Conservation (phyloP, 768 basidiomycete species). For the Solioccasus polychromus region DNA sequence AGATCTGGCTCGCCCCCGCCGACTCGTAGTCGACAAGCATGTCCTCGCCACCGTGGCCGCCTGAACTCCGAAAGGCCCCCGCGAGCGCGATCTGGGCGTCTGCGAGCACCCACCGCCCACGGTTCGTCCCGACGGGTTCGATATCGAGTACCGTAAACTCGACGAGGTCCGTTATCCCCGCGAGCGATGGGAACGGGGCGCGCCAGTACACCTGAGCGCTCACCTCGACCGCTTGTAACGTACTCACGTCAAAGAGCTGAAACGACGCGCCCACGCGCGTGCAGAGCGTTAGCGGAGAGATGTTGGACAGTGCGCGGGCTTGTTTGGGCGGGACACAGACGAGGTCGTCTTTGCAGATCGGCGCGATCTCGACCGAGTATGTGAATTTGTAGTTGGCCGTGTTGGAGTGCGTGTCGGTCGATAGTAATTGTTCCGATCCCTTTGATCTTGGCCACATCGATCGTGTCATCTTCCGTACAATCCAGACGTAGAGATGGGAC, state of each 20-base stretch:
- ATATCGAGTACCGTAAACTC: slow-evolving; percentile 96
- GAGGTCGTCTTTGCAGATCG: slow-evolving; percentile 97
- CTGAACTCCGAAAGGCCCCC: slow-evolving; percentile 67
- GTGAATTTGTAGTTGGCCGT: slow-evolving; percentile 98
- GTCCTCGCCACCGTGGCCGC: slow-evolving; percentile 42
- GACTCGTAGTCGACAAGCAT: slow-evolving; percentile 61
- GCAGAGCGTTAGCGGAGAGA: slow-evolving; percentile 84
- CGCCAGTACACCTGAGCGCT: slow-evolving; percentile 84
- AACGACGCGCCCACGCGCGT: slow-evolving; percentile 89
- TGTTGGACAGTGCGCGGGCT: slow-evolving; percentile 82
- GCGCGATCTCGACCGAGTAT: slow-evolving; percentile 95
- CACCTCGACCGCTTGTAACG: slow-evolving; percentile 81
- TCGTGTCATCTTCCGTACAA: neutral
- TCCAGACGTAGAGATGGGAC: slow-evolving; percentile 22
- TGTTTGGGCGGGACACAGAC: slow-evolving; percentile 84
- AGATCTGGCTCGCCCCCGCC: slow-evolving; percentile 69
- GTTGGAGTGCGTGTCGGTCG: slow-evolving; percentile 85
- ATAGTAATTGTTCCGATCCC: slow-evolving; percentile 90
- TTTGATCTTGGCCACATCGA: slow-evolving; percentile 59
- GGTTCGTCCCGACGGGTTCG: slow-evolving; percentile 69
- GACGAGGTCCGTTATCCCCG: slow-evolving; percentile 78
- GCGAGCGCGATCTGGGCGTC: slow-evolving; percentile 89
- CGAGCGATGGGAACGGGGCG: slow-evolving; percentile 81
- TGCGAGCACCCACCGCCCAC: slow-evolving; percentile 79
- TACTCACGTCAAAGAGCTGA: slow-evolving; percentile 86